Percentiles rank a stretch among this genome's conserved stretches.
Evolutionary conservation across 208 protist species (phyloP).

Genomic region (Trichomonas vaginalis): DNA sequence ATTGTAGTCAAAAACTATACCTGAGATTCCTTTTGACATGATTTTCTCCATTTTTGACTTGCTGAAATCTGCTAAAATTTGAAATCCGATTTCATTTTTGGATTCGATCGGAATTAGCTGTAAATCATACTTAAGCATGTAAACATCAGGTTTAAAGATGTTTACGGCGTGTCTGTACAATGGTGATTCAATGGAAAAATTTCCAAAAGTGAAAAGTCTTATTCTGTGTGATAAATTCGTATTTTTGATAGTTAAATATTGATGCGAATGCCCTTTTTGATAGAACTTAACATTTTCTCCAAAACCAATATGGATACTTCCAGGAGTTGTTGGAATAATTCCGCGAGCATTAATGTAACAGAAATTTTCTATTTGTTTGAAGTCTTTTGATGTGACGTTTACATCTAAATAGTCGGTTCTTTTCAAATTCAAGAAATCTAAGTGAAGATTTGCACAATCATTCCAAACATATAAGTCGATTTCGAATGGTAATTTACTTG

Average conservation of each 20-base stretch:
- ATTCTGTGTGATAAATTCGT: neutral
- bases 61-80: neutral
- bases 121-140: neutral
- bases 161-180: neutral
- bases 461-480: neutral
- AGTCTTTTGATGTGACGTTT: neutral
- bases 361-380: neutral
- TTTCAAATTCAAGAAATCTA: neutral
- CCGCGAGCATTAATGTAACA: neutral
- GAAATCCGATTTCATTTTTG: neutral
- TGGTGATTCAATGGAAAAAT: neutral
- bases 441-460: neutral
- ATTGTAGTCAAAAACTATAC: neutral
- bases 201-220: neutral
- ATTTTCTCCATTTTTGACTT: neutral
- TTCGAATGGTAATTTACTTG: neutral
- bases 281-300: neutral
- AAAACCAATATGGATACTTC: neutral
- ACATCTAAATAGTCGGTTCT: neutral
- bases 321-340: neutral
- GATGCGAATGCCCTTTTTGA: neutral
- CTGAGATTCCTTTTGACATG: neutral
- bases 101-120: neutral
- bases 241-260: neutral
- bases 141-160: neutral